These are phyloP conservation scores for Exophiala lecanii-corni DNA, from an alignment of 2,329 filamentous ascomycete species.

Conservation along the genomic window DNA sequence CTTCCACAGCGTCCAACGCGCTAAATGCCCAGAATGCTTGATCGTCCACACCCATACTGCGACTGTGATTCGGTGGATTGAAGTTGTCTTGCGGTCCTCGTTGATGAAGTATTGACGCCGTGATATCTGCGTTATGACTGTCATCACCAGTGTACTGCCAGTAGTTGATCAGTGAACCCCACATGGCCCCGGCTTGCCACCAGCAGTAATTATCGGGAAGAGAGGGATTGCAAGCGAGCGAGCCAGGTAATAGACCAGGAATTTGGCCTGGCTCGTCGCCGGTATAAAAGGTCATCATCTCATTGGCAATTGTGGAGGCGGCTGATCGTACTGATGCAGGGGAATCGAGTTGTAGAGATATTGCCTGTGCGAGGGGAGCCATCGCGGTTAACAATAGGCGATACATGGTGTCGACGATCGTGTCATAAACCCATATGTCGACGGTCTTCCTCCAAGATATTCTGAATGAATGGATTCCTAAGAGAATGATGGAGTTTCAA, in stretches of 20 bases:
- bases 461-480: not conserved
- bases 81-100: slow-evolving; percentile 35
- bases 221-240: slow-evolving; percentile 29
- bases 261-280: slow-evolving; percentile 35
- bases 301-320: slow-evolving; percentile 34
- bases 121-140: slow-evolving; percentile 36
- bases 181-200: slow-evolving; percentile 44
- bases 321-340: slow-evolving; percentile 34
- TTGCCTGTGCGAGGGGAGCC: slow-evolving; percentile 4
- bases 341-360: slow-evolving; percentile 6
- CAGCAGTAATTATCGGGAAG: slow-evolving; percentile 33
- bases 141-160: slow-evolving; percentile 41
- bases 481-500: not conserved
- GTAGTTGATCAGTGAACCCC: slow-evolving; percentile 38
- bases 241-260: slow-evolving; percentile 37
- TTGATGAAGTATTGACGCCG: slow-evolving; percentile 36
- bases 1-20: slow-evolving; percentile 54
- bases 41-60: slow-evolving; percentile 51
- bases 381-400: slow-evolving; percentile 2
- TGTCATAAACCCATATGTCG: not conserved
- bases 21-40: slow-evolving; percentile 56
- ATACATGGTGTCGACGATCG: not conserved
- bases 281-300: slow-evolving; percentile 38
- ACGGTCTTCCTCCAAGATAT: not conserved
- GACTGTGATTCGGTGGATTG: slow-evolving; percentile 40